phyloP scores from a whole-genome alignment of 352 stramenopile species.

The Vaucheria bursata region DNA sequence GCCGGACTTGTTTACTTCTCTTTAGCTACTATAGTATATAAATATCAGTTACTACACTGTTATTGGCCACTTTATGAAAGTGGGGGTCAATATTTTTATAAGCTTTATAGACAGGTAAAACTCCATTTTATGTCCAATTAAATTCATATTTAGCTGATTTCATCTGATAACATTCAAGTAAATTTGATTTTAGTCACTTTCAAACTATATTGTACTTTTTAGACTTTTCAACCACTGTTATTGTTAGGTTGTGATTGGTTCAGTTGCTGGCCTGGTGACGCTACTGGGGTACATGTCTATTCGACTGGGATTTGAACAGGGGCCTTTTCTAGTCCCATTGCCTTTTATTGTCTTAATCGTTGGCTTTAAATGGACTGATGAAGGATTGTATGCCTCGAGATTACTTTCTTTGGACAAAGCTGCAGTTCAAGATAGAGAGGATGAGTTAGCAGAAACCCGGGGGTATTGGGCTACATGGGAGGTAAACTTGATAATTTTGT shows the following conservation, averaged over 20 bases:
- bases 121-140: too few relatives aligned
- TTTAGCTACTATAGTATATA: slow-evolving; percentile 33
- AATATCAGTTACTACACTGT: too few relatives aligned
- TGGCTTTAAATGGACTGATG: background rate
- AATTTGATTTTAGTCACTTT: too few relatives aligned
- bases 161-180: too few relatives aligned
- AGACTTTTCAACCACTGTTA: too few relatives aligned
- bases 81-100: too few relatives aligned
- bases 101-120: too few relatives aligned
- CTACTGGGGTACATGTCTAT: slow-evolving; percentile 39
- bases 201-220: too few relatives aligned
- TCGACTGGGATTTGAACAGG: slow-evolving; percentile 14
- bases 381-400: slow-evolving; percentile 11
- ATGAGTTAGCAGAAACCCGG: slow-evolving; percentile 17
- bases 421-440: slow-evolving; percentile 26
- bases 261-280: slow-evolving; percentile 19
- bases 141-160: too few relatives aligned
- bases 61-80: too few relatives aligned
- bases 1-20: slow-evolving; percentile 34
- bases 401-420: slow-evolving; percentile 38
- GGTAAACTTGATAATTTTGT: too few relatives aligned
- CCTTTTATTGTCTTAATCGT: slow-evolving; percentile 22
- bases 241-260: slow-evolving; percentile 18
- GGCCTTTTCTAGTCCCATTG: slow-evolving; percentile 25
- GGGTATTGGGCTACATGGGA: slow-evolving; percentile 15